A percentile compares a stretch with the other conserved stretches of the same genome.
phyloP scores from a whole-genome alignment of 305 asterid genomes.

The Rubia peregrina region DNA sequence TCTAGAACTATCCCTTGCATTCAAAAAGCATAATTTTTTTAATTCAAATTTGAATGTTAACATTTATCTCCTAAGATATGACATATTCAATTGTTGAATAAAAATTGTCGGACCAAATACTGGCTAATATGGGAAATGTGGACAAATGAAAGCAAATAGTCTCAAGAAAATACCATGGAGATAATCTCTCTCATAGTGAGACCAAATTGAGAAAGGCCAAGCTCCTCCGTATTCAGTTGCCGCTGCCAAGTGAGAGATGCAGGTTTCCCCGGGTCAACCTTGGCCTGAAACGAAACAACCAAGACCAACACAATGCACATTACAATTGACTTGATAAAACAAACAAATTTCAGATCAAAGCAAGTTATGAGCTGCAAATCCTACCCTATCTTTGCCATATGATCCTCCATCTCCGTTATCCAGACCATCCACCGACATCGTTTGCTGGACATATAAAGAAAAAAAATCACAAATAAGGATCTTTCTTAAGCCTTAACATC shows the following conservation, averaged over 20 bases:
- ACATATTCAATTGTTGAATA: not conserved
- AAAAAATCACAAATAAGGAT: slow-evolving; percentile 7
- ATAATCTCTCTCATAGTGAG: slow-evolving; percentile 58
- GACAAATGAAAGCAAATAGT: not conserved
- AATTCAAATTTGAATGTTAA: not conserved
- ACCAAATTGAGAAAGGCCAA: slow-evolving; percentile 50
- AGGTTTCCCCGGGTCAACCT: slow-evolving; percentile 54
- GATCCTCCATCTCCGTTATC: slow-evolving; percentile 43
- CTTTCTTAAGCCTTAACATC: not conserved
- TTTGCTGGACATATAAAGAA: slow-evolving; percentile 35
- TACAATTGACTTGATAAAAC: not conserved
- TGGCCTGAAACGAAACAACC: slow-evolving; percentile 37
- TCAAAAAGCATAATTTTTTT: not conserved
- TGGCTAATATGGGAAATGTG: not conserved
- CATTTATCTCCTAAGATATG: not conserved
- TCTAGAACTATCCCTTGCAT: not conserved
- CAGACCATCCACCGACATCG: slow-evolving; percentile 44
- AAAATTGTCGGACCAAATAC: too few species aligned
- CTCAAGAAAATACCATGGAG: slow-evolving; percentile 50
- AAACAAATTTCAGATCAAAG: not conserved
- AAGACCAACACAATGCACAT: not conserved
- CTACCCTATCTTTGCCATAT: slow-evolving; percentile 28
- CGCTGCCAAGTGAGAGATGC: slow-evolving; percentile 85
- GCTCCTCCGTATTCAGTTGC: slow-evolving; percentile 45
- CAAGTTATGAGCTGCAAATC: not conserved